These are phyloP conservation scores for Rhizopogon vinicolor DNA, from an alignment of 768 basidiomycete genomes.

Conservation along the genomic window DNA sequence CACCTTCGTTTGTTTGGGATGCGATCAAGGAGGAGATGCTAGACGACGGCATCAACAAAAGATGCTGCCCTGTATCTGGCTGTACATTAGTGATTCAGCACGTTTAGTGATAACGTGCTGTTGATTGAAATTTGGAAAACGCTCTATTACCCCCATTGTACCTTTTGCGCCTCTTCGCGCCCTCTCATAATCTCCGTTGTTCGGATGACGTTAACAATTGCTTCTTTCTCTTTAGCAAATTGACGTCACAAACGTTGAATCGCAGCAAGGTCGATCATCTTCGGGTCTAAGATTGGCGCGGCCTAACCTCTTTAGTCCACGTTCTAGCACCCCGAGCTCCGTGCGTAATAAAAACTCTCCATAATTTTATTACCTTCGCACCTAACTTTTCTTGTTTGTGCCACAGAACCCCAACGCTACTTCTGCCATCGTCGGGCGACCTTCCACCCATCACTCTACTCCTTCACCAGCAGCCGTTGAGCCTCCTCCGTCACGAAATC, in stretches of 20 bases:
- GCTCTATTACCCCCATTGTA: neutral
- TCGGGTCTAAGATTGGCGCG: neutral
- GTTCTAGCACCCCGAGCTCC: slow-evolving; percentile 7
- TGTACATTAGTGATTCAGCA: neutral
- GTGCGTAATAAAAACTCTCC: slow-evolving; percentile 14
- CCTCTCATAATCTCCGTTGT: neutral
- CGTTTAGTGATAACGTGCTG: neutral
- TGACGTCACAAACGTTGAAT: slow-evolving; percentile 16
- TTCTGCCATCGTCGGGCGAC: slow-evolving; percentile 2
- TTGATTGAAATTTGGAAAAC: too few species aligned
- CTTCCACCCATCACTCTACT: slow-evolving; percentile 1
- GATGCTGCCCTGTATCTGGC: too few species aligned
- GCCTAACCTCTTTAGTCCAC: neutral
- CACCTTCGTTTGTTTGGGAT: neutral
- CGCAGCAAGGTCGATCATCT: slow-evolving; percentile 9
- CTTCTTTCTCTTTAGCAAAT: slow-evolving; percentile 22
- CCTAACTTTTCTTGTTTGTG: slow-evolving; percentile 7
- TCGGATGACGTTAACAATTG: slow-evolving; percentile 3
- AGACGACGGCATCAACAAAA: too few species aligned
- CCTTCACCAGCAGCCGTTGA: neutral
- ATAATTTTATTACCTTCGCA: slow-evolving; percentile 3
- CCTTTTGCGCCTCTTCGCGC: neutral
- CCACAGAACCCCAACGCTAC: neutral
- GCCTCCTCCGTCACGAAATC: slow-evolving; percentile 5
- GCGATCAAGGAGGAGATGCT: too few species aligned